Base-by-base conservation (phyloP, 345 rosid genomes). In the Bruguiera gymnorhiza region DNA sequence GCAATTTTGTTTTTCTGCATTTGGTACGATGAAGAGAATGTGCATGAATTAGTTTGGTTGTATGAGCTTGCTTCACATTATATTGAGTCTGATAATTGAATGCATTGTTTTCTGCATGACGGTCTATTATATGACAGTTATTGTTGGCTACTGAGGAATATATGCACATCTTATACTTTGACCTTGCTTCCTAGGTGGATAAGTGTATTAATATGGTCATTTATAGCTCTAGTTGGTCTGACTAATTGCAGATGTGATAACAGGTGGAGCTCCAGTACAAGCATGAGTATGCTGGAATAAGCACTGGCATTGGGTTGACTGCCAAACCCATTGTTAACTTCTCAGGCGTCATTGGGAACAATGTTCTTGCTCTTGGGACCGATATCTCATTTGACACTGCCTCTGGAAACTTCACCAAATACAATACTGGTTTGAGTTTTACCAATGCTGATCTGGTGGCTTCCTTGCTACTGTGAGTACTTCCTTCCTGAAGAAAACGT, bases 251-350 rank as follows among this genome's bases (percentile, higher is more conserved):
- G 24, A 29, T 32, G 27, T 68, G 62, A 30, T 13, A 21, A 72
- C 89, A 96, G 99, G 70, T 89, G 34, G 98, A 92, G 76, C 81
- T 96, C 62, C 98, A 96, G 74, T 96, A 92, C 69, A 84, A 81
- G 77, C 98, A 96, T 66, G 98, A 96, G 43, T 82, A 92, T 62
- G 86, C 97, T 46, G 99, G 97, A 71, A 86, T 96, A 64, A 83
- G 90, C 79, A 82, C 97, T 60, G 75, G 94, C 78, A 73, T 96
- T 57, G 99, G 98, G 5, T 73, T 96, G 82, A 92, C 88, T 37
- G 89, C 90, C 57, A 90, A 57, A 76, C 99, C 99, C 3, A 34
- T 84, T 75, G 87, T 89, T 74, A 96, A 89, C 77, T 90, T 96
- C 83, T 86, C 99, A 31, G 91, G 97, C 46, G 98, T 92, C 63